Evolutionary conservation across 1,284 basidiomycete species (phyloP).

Genomic region (Waitea zeae): DNA sequence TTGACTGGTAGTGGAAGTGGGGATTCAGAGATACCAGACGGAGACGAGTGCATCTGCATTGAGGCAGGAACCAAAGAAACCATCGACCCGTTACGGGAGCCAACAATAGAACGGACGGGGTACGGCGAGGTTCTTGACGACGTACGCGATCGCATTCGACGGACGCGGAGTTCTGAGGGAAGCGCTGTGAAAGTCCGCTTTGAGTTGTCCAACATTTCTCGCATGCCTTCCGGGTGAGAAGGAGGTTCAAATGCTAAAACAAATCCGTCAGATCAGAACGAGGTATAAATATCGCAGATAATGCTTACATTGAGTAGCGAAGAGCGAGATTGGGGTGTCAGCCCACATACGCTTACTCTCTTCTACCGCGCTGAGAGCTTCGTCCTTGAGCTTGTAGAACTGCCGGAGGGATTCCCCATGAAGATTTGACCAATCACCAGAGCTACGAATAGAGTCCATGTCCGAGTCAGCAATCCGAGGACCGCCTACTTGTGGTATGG

Average conservation of each 20-base stretch:
- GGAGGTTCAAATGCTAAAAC: conserved; percentile 54
- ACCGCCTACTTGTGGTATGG: too few relatives aligned
- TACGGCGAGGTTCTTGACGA: conserved; percentile 58
- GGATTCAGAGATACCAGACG: too few relatives aligned
- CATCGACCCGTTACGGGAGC: too few relatives aligned
- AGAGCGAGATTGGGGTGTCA: conserved; percentile 59
- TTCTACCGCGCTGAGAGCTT: conserved; percentile 45
- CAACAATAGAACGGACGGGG: conserved; percentile 22
- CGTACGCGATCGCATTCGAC: conserved; percentile 43
- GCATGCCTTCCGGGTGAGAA: conserved; percentile 42
- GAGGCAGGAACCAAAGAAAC: too few relatives aligned
- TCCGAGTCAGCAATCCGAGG: conserved; percentile 44
- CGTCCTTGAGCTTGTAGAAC: conserved; percentile 51
- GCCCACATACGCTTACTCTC: conserved; percentile 49
- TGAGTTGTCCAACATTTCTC: conserved; percentile 55
- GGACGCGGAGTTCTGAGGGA: conserved; percentile 44
- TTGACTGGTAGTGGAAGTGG: too few relatives aligned
- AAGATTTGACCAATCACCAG: conserved; percentile 18
- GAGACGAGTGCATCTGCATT: too few relatives aligned
- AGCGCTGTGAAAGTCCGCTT: conserved; percentile 50
- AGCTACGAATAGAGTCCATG: conserved; percentile 19
- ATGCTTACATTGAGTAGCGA: conserved; percentile 50
- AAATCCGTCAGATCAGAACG: background rate
- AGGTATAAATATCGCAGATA: background rate
- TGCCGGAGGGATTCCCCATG: conserved; percentile 45